Evolutionary conservation across 257 asterid genomes (phyloP), one percentile per base, ranked within the genome.

Genomic region (Solanum okadae): DNA sequence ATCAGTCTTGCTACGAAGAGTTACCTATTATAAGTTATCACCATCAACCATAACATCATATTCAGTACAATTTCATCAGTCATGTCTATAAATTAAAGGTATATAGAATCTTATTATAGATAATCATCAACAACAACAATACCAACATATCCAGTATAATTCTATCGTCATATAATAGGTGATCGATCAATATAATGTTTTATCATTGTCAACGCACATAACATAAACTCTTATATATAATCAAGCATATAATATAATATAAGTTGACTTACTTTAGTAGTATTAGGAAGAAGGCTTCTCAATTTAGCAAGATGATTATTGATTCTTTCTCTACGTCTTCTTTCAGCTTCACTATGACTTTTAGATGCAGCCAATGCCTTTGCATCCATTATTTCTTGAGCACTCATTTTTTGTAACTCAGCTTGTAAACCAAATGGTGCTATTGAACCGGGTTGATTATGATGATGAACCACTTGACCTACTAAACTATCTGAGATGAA

Each of bases 331-430:
- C 99, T 91, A 20, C 99, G 91, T 73, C 99, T 92, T 87, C 99
- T 92, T 92, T 96, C 99, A 29, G 99, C 99, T 90, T 96, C 99
- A 82, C 99, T 96, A 70, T 96, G 99, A 86, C 98, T 95, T 78
- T 96, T 96, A 3, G 98, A 96, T 4, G 99, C 99, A 10, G 98
- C 99, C 10, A 95, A 96, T 13, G 98, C 99, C 83, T 96, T 96
- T 0, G 98, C 98, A 84, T 95, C 99, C 98, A 96, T 96, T 8
- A 94, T 96, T 88, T 96, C 99, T 83, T 96, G 99, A 15, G 98
- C 96, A 1, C 91, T 94, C 99, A 96, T 94, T 68, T 96, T 95
- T 89, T 94, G 98, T 56, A 95, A 92, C 90, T 96, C 99, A 10
- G 98, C 98, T 87, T 96, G 99, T 78, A 96, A 95, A 6, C 96